These are phyloP conservation scores for Zygoascus hellenicus DNA, from an alignment of 1,139 yeast species.

Conservation along the genomic window DNA sequence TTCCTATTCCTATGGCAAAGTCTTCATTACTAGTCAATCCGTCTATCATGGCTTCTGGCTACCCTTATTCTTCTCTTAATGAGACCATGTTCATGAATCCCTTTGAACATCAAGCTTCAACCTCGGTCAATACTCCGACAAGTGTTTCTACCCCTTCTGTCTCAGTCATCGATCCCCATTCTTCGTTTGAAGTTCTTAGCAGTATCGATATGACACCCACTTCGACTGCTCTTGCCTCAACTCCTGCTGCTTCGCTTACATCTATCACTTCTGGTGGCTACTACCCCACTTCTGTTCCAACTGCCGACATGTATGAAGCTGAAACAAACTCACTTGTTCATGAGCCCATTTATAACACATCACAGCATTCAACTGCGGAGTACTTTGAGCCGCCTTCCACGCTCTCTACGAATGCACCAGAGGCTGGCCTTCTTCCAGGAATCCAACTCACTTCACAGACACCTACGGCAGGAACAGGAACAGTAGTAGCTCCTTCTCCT, in stretches of 20 bases:
- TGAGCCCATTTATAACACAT: too few species aligned
- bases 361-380: too few species aligned
- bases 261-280: too few species aligned
- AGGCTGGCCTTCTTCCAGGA: too few species aligned
- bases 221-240: not conserved
- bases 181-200: too few species aligned
- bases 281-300: too few species aligned
- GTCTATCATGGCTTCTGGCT: not conserved
- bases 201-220: not conserved
- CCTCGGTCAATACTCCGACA: too few species aligned
- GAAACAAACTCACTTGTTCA: too few species aligned
- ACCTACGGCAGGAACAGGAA: not conserved
- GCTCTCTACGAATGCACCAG: too few species aligned
- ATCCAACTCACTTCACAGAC: not conserved
- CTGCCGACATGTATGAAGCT: too few species aligned
- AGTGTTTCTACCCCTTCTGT: not conserved
- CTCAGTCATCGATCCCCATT: not conserved
- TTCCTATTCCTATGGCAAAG: not conserved
- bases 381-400: too few species aligned
- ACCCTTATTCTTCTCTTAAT: not conserved
- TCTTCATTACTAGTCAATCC: not conserved
- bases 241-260: not conserved
- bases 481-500: not conserved
- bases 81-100: conserved; percentile 1
- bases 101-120: not conserved